phyloP scores from a whole-genome alignment of 306 rosid species.

The Vigna radiata region DNA sequence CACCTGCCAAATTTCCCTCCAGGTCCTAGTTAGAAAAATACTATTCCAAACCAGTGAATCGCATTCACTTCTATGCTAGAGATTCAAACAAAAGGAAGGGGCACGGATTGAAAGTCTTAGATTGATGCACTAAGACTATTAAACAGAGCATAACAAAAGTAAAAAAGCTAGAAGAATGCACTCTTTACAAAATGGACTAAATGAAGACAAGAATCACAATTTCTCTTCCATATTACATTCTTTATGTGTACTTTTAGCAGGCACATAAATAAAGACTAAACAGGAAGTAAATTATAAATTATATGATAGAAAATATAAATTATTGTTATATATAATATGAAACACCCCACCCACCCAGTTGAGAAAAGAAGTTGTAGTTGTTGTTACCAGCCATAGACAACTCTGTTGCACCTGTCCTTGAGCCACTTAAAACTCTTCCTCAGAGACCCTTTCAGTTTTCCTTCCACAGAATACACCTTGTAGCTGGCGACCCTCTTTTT shows the following conservation, averaged over 20 bases:
- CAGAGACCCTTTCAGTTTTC: conserved; percentile 83
- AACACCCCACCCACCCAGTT: neutral
- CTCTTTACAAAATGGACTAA: conserved; percentile 39
- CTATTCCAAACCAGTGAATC: conserved; percentile 10
- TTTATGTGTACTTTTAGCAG: conserved; percentile 31
- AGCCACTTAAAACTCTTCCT: conserved; percentile 90
- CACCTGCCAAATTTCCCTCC: conserved; percentile 3
- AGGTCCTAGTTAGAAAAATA: neutral
- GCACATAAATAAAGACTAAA: conserved; percentile 25
- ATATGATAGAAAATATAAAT: conserved; percentile 9
- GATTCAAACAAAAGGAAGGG: neutral
- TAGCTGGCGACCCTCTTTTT: conserved; percentile 93
- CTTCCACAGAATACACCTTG: conserved; percentile 87
- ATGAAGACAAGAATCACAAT: conserved; percentile 42
- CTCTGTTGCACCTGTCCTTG: conserved; percentile 76
- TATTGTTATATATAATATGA: conserved; percentile 39
- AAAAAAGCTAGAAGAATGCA: conserved; percentile 36
- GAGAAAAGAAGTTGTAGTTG: neutral
- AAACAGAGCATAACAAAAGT: neutral
- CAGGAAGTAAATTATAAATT: conserved; percentile 32
- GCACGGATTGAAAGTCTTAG: neutral
- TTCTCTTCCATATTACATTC: conserved; percentile 46
- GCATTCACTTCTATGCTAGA: neutral
- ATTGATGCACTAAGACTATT: conserved; percentile 28
- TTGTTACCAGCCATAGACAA: conserved; percentile 73